Base-by-base conservation (phyloP, 1,139 yeast species). In the Debaryomyces nepalensis region DNA sequence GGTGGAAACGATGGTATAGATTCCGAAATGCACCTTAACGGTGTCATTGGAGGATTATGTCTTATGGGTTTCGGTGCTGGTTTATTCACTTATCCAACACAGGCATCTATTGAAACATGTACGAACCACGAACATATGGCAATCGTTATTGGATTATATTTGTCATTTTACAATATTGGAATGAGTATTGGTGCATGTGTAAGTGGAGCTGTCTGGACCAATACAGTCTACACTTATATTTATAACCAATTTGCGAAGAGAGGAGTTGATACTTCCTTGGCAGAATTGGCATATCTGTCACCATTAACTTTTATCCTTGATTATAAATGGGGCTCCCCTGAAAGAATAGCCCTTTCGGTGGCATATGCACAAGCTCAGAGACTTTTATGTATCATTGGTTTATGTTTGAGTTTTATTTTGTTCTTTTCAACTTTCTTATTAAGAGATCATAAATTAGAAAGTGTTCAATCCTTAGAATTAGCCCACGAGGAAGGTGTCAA, bases 31-130 rank as follows among this genome's bases (percentile, higher is more conserved):
- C 57, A 55, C 47, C 46, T 71, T 44, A 49, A 67, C 27, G 91
- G 91, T 51, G 72, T 84, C 43, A 81, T 85, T 57, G 91, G 87
- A 29, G 79, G 82, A 19, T 71, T 81, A 52, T 78, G 83, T 54
- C 57, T 84, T 26, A 69, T 84, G 66, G 93, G 91, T 61, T 68
- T 85, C 41, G 88, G 89, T 53, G 85, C 87, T 37, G 86, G 87
- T 7, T 73, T 84, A 60, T 82, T 82, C 66, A 79, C 87, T 15
- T 83, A 82, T 57, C 78, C 87, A 22, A 74, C 82, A 12, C 86
- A 79, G 53, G 84, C 81, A 4, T 78, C 87, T 11, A 75, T 84
- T 47, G 83, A 82, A 53, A 64, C 87, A 1, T 75, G 77, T 43
- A 79, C 84, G 20, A 74, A 77, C 44, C 87, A 81, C 58, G 84